Base-by-base conservation (phyloP, 2,329 filamentous ascomycete genomes). In the Aspergillus brasiliensis region DNA sequence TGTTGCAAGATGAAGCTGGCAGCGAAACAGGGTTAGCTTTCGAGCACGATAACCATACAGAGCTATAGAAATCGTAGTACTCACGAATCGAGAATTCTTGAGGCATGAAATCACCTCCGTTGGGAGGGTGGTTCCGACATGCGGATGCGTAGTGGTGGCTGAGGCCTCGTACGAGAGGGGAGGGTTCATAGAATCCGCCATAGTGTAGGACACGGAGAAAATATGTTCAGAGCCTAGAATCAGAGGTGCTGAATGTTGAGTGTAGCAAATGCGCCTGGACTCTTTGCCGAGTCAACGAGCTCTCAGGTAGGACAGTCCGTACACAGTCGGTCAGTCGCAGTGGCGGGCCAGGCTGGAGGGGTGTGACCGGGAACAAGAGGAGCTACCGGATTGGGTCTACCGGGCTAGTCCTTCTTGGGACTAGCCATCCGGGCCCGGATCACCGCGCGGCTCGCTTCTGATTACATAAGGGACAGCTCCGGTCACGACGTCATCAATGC, bases 61-160 rank as follows among this genome's bases (percentile, higher is more conserved):
- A 17, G 27, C 38, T 34, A 25, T 53, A 57, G 65, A 62, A 64
- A 60, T 60, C 10, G 31, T 27, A 62, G 31, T 57, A 80, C 84
- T 69, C 86, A 97, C 92, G 80, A 97, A 99, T 69, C 94, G 89
- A 52, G 94, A 92, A 80, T 97, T 98, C 74, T 96, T 89, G 23
- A 99, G 86, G 73, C 93, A 97, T 70, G 92, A 88, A 11, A 95
- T 85, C 21, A 98, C 95, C 76, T 97, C 93, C 3, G 84, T 81
- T 0, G 95, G 95, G 2, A 98, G 84, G 8, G 84, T 84, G 59
- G 83, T 82, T 38, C 91, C 88, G 60, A 85, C 77, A 74, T 88
- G 86, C 64, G 88, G 89, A 76, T 92, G 83, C 47, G 87, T 91
- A 58, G 89, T 84, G 65, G 88, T 88, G 54, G 88, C 86, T 6